phyloP scores from a whole-genome alignment of 106 monocot genomes.

The Gastrodia elata region DNA sequence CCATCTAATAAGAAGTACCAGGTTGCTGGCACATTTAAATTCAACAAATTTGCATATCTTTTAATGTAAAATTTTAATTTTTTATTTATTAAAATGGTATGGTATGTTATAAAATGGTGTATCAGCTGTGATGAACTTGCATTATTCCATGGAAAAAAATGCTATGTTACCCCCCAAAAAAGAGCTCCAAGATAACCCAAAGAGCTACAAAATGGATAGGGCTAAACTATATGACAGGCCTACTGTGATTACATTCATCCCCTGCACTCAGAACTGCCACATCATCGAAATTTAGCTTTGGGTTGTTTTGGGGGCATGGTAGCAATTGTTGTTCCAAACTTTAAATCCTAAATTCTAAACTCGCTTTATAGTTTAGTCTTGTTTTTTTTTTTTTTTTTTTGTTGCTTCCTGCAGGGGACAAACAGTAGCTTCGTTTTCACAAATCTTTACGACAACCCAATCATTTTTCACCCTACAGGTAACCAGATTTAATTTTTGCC shows the following conservation, averaged over 20 bases:
- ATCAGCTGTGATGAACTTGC: not conserved
- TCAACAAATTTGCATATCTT: not conserved
- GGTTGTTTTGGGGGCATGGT: too few species aligned
- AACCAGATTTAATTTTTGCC: not conserved
- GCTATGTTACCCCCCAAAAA: too few species aligned
- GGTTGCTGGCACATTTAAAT: constrained; percentile 23
- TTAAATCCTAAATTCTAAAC: too few species aligned
- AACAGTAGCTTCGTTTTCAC: constrained; percentile 85
- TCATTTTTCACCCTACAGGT: constrained; percentile 93
- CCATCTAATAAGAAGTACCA: constrained; percentile 92
- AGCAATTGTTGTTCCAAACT: too few species aligned
- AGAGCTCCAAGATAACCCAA: too few species aligned
- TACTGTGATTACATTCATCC: too few species aligned
- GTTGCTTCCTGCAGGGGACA: constrained; percentile 54
- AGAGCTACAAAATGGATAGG: too few species aligned
- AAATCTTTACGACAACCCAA: constrained; percentile 47
- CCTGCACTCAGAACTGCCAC: too few species aligned
- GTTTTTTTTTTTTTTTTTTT: not conserved
- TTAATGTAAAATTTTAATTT: not conserved
- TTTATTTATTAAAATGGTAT: not conserved
- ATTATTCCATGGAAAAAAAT: not conserved
- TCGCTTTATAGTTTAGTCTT: not conserved
- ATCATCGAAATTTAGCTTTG: too few species aligned
- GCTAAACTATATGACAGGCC: too few species aligned
- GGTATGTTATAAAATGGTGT: not conserved